Evolutionary conservation across 768 basidiomycete species (phyloP).

Genomic region (Saitozyma podzolica): DNA sequence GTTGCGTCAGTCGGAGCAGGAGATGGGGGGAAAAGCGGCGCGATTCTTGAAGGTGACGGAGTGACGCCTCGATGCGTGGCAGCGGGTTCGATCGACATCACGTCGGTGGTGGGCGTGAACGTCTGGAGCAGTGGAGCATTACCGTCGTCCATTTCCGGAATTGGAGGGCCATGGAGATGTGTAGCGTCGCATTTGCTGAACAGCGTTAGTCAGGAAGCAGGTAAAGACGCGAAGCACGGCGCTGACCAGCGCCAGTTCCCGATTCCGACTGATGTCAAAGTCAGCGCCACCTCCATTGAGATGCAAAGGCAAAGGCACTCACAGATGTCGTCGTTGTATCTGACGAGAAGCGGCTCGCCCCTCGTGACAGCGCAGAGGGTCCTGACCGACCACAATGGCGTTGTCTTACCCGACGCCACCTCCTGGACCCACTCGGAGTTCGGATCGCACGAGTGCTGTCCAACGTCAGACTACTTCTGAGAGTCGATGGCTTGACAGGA

Average conservation of each 20-base stretch:
- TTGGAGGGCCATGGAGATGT: neutral
- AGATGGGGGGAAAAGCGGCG: neutral
- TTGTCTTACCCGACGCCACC: neutral
- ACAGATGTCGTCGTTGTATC: conserved; percentile 1
- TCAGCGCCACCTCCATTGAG: neutral
- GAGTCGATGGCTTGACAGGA: neutral
- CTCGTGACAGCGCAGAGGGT: neutral
- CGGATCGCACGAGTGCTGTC: neutral
- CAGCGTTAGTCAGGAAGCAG: neutral
- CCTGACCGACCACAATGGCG: neutral
- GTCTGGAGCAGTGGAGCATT: neutral
- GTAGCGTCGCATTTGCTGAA: neutral
- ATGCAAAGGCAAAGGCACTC: neutral
- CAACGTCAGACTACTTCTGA: neutral
- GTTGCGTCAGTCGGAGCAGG: too few species aligned
- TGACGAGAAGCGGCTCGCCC: neutral
- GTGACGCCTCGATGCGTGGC: neutral
- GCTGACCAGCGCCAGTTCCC: neutral
- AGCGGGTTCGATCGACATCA: neutral
- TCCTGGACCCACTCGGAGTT: neutral
- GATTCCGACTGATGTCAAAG: neutral
- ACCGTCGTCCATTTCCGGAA: neutral
- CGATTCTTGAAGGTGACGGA: neutral
- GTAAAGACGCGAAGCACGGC: neutral
- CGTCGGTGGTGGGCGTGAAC: neutral